Conservation (phyloP, 345 rosid species). For the Zanthoxylum bungeanum region DNA sequence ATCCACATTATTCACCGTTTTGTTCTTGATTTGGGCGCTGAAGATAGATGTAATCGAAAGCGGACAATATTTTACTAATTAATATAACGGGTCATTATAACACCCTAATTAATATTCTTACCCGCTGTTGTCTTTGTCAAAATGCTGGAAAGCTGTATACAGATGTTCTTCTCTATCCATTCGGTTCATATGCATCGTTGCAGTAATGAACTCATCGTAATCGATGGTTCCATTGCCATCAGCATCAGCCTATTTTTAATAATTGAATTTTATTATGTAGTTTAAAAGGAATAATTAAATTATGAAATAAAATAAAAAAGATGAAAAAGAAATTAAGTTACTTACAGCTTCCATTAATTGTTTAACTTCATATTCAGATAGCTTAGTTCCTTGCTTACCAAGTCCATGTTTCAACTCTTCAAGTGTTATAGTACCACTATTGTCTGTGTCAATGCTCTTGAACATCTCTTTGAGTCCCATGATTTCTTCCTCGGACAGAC, state of each 20-base stretch:
- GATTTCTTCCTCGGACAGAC: conserved; percentile 95
- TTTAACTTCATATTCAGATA: conserved; percentile 78
- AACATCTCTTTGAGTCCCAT: conserved; percentile 98
- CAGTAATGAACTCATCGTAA: conserved; percentile 76
- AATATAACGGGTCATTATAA: no score
- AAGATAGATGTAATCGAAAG: no score
- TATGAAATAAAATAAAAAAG: no score
- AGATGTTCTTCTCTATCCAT: conserved; percentile 79
- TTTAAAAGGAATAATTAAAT: no score
- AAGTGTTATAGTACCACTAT: conserved; percentile 88
- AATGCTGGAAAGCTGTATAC: conserved; percentile 78
- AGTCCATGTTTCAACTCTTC: conserved; percentile 93
- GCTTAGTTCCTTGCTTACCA: conserved; percentile 85
- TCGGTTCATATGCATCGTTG: conserved; percentile 79
- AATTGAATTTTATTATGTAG: no score
- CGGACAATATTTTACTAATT: no score
- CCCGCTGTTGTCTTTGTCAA: conserved; percentile 89
- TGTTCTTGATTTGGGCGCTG: no score
- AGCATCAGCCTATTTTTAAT: conserved; percentile 85
- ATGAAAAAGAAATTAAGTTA: background rate
- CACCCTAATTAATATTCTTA: no score
- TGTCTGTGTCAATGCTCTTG: conserved; percentile 79
- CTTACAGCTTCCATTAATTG: conserved; percentile 97
- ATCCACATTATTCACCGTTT: no score
- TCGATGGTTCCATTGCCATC: conserved; percentile 83